These are phyloP conservation scores for Hawksworthiomyces lignivorus DNA, from an alignment of 2,329 filamentous ascomycete species.

Conservation along the genomic window DNA sequence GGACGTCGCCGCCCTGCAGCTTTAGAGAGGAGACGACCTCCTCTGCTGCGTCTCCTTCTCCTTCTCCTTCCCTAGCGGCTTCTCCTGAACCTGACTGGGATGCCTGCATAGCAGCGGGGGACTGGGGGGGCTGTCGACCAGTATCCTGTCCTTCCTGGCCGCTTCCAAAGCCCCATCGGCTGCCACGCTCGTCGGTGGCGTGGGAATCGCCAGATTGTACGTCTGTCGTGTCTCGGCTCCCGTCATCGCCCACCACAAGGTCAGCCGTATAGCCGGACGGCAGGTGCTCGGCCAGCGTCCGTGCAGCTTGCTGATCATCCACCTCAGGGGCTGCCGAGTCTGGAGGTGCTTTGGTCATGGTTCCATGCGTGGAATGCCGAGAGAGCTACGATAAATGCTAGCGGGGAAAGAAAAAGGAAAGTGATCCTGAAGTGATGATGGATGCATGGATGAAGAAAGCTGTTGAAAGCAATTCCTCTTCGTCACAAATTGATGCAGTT, in stretches of 20 bases:
- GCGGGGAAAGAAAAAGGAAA: background rate
- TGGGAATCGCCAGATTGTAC: no score
- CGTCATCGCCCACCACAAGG: slow-evolving; percentile 13
- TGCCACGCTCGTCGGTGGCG: no score
- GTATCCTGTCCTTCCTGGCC: no score
- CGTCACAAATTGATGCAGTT: no score
- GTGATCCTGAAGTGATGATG: background rate
- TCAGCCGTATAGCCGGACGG: slow-evolving; percentile 27
- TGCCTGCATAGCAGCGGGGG: no score
- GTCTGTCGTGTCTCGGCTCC: no score
- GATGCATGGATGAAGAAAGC: background rate
- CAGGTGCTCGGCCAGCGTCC: slow-evolving; percentile 25
- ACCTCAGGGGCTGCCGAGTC: slow-evolving; percentile 4
- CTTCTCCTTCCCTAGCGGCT: slow-evolving; percentile 13
- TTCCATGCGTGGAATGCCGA: slow-evolving; percentile 6
- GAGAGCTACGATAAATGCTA: background rate
- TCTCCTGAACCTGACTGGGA: no score
- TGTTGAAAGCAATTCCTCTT: no score
- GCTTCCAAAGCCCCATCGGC: no score
- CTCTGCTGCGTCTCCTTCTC: background rate
- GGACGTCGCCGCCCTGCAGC: slow-evolving; percentile 70
- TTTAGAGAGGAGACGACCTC: slow-evolving; percentile 59
- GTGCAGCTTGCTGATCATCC: slow-evolving; percentile 9
- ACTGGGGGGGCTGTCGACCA: no score
- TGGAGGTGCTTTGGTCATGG: slow-evolving; percentile 9